A percentile compares a stretch with the other conserved stretches of the same genome.
phyloP scores from a whole-genome alignment of 176 grass and related monocot species.

The Phoenix dactylifera region DNA sequence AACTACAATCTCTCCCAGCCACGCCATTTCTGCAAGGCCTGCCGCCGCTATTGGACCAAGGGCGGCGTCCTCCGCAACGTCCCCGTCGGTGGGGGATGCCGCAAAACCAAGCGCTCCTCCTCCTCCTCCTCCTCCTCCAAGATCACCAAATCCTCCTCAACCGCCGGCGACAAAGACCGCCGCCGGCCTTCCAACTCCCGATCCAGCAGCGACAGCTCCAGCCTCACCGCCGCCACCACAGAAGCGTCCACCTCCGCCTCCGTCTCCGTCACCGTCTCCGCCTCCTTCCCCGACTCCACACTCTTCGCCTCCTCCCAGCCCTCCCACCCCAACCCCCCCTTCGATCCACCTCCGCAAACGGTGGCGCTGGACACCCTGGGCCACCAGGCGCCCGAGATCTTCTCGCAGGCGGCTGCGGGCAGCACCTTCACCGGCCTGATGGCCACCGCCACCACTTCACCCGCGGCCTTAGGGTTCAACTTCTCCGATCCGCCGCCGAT shows the following conservation, averaged over 20 bases:
- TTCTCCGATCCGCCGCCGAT: not conserved
- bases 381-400: not conserved
- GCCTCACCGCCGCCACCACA: not conserved
- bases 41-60: too few species aligned
- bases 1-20: too few species aligned
- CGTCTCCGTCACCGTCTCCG: not conserved
- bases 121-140: too few species aligned
- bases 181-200: not conserved
- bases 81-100: too few species aligned
- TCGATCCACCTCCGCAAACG: not conserved
- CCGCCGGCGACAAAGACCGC: too few species aligned
- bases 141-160: too few species aligned
- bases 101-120: too few species aligned
- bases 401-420: not conserved
- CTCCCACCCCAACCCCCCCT: not conserved
- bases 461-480: not conserved
- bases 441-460: not conserved
- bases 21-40: too few species aligned
- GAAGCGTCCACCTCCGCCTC: constrained; percentile 8
- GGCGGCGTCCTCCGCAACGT: too few species aligned
- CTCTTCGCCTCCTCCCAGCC: not conserved
- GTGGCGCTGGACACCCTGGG: not conserved
- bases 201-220: constrained; percentile 7
- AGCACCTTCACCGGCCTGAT: not conserved
- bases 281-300: not conserved